These are phyloP conservation scores for Cystobasidium tubakii DNA, from an alignment of 768 basidiomycete genomes.

Conservation along the genomic window DNA sequence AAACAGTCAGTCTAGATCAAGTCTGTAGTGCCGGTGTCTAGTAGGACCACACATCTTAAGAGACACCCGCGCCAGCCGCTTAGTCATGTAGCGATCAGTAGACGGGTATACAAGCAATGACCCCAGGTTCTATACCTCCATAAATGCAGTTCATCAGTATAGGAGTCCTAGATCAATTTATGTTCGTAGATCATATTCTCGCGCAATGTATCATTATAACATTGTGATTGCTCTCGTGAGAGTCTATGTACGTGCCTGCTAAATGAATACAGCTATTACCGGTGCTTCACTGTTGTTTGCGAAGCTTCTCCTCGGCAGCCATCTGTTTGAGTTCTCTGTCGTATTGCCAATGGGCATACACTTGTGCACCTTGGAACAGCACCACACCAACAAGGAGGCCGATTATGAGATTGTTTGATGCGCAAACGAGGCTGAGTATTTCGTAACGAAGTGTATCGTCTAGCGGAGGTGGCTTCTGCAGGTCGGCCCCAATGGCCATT, in stretches of 20 bases:
- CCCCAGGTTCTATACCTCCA: no score
- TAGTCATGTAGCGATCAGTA: neutral
- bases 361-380: constrained; percentile 32
- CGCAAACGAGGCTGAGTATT: constrained; percentile 19
- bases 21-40: constrained; percentile 12
- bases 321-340: constrained; percentile 19
- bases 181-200: neutral
- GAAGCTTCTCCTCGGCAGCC: neutral
- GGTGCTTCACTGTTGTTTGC: constrained; percentile 8
- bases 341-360: constrained; percentile 21
- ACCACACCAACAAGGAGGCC: constrained; percentile 21
- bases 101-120: no score
- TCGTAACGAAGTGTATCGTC: constrained; percentile 3
- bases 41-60: neutral
- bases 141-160: neutral
- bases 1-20: constrained; percentile 31
- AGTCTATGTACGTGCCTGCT: neutral
- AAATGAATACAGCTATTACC: neutral
- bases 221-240: neutral
- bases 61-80: neutral
- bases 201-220: neutral
- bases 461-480: neutral
- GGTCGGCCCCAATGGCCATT: constrained; percentile 24
- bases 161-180: neutral
- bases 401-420: constrained; percentile 34